Evolutionary conservation across 441 rosid genomes (phyloP), one percentile per base, ranked within the genome.

Genomic region (Populus hybrid): DNA sequence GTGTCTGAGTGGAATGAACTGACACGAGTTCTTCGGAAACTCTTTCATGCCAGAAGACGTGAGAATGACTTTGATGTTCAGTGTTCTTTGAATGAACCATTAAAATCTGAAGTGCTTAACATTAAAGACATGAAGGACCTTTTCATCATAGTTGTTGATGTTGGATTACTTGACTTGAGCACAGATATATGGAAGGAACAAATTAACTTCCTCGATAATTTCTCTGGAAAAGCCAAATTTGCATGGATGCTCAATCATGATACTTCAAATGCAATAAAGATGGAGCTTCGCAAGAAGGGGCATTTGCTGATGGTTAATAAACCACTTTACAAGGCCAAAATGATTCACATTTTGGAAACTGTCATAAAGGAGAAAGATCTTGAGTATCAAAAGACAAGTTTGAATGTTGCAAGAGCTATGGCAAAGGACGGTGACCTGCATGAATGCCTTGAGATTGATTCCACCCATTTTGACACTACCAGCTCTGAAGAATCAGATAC

Each of bases 201-300:
- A 79, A 89, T 97, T 9, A 90, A 87, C 73, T 97, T 89, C 82
- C 98, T 97, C 8, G 92, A 97, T 70, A 86, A 81, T 57, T 97
- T 94, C 89, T 84, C 86, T 0, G 66, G 84, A 11, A 88, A 85
- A 82, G 91, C 88, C 16, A 93, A 88, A 82, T 97, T 94, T 74
- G 92, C 95, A 0, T 97, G 98, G 98, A 83, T 94, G 84, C 87
- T 97, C 69, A 93, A 91, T 78, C 98, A 97, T 68, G 98, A 97
- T 71, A 92, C 97, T 18, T 81, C 93, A 16, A 92, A 85, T 75
- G 79, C 88, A 57, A 77, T 92, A 75, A 93, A 93, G 81, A 87
- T 85, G 78, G 98, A 97, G 82, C 94, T 97, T 36, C 87, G 94
- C 71, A 78, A 84, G 78, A 90, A 88, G 83, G 96, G 98, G 26